These are phyloP conservation scores for Thyridium curvatum DNA, from an alignment of 2,329 filamentous ascomycete species.

Conservation along the genomic window DNA sequence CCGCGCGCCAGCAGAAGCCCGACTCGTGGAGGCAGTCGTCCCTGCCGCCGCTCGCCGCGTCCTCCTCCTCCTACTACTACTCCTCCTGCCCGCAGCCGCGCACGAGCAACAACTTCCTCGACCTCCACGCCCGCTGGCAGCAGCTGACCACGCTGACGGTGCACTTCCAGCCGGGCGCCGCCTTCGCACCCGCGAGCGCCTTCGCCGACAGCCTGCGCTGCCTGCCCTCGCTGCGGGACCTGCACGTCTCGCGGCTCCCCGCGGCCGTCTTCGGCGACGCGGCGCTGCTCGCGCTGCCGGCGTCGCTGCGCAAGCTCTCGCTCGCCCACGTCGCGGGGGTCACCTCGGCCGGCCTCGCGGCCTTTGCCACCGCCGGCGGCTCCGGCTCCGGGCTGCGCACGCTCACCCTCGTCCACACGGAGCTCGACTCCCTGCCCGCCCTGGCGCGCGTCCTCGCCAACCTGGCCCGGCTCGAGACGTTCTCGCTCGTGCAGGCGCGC, in stretches of 20 bases:
- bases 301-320: constrained; percentile 43
- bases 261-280: constrained; percentile 50
- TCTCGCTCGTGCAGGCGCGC: constrained; percentile 48
- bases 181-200: constrained; percentile 44
- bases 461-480: constrained; percentile 38
- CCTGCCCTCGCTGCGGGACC: constrained; percentile 48
- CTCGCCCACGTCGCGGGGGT: constrained; percentile 51
- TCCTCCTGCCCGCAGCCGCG: constrained; percentile 30
- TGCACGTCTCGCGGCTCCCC: constrained; percentile 54
- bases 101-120: constrained; percentile 22
- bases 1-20: neutral
- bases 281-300: constrained; percentile 47
- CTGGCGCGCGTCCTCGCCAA: constrained; percentile 55
- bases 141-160: constrained; percentile 50
- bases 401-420: constrained; percentile 49
- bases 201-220: constrained; percentile 42
- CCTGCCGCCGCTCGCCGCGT: constrained; percentile 7
- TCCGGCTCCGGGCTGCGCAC: constrained; percentile 35
- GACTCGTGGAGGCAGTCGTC: constrained; percentile 1
- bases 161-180: constrained; percentile 51
- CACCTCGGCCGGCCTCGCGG: constrained; percentile 47
- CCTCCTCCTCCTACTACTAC: too few species aligned
- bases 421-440: constrained; percentile 48
- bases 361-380: constrained; percentile 44
- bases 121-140: constrained; percentile 47